These are phyloP conservation scores for Nyssa sinensis DNA, from an alignment of 148 eudicot genomes.

Conservation along the genomic window DNA sequence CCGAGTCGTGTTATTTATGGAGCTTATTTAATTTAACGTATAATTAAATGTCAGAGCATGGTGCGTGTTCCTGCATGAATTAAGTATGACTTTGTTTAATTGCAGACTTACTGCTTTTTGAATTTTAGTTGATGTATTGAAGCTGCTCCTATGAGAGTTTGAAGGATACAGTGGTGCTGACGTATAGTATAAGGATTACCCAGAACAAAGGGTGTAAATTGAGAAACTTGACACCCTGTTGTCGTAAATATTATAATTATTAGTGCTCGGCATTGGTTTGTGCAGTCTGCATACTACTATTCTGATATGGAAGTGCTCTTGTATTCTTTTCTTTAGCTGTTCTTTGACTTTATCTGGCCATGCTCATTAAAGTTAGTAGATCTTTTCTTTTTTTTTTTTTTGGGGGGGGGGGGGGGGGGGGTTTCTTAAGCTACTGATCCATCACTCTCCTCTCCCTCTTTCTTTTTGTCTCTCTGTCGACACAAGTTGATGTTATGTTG, in stretches of 20 bases:
- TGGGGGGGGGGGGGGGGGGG: no score
- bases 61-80: constrained; percentile 8
- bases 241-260: not conserved
- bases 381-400: no score
- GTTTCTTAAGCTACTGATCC: no score
- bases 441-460: no score
- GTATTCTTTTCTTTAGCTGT: not conserved
- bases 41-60: not conserved
- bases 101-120: not conserved
- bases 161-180: not conserved
- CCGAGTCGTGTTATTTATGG: not conserved
- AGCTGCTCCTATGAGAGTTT: constrained; percentile 3
- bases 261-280: not conserved
- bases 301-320: not conserved
- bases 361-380: no score
- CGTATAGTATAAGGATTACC: not conserved
- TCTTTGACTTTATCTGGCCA: not conserved
- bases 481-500: not conserved
- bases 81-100: constrained; percentile 3
- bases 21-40: not conserved
- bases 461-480: no score
- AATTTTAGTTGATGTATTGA: not conserved
- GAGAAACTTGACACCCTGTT: not conserved
- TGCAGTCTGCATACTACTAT: not conserved
- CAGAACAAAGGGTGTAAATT: not conserved